These are phyloP conservation scores for Pseudohalonectria lignicola DNA, from an alignment of 2,329 filamentous ascomycete species.

Conservation along the genomic window DNA sequence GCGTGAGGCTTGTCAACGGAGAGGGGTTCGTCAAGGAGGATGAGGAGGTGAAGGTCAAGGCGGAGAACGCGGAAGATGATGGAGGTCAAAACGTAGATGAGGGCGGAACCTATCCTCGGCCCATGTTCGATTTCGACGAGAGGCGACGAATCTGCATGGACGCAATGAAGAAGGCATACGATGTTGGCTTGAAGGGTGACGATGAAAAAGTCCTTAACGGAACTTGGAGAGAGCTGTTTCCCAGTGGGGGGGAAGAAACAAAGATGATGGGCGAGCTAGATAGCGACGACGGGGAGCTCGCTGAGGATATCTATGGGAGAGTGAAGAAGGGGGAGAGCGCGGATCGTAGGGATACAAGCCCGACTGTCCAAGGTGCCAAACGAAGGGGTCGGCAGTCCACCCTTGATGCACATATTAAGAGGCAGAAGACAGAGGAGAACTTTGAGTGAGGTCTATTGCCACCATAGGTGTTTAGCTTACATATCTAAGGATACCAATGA, in stretches of 20 bases:
- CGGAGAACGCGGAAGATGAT: conserved; percentile 33
- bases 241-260: background rate
- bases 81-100: too few relatives aligned
- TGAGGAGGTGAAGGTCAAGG: conserved; percentile 36
- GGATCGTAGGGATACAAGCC: background rate
- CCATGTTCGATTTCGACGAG: conserved; percentile 66
- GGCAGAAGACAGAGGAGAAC: conserved; percentile 5
- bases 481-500: too few relatives aligned
- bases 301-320: background rate
- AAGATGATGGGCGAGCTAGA: background rate
- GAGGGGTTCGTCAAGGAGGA: background rate
- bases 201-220: conserved; percentile 1
- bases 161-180: conserved; percentile 2
- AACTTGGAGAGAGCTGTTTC: conserved; percentile 1
- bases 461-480: too few relatives aligned
- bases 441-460: too few relatives aligned
- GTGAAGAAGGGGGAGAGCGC: background rate
- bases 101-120: conserved; percentile 62
- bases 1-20: conserved; percentile 19
- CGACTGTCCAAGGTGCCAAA: too few relatives aligned
- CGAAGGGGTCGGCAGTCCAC: conserved; percentile 1
- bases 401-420: conserved; percentile 1
- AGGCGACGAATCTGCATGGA: conserved; percentile 22
- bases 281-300: conserved; percentile 1
- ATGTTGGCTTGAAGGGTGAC: conserved; percentile 1